Percentiles rank a stretch among this genome's conserved stretches.
These are phyloP conservation scores for Dothideomycetidae sp. DNA, from an alignment of 2,329 filamentous ascomycete genomes.

Conservation along the genomic window DNA sequence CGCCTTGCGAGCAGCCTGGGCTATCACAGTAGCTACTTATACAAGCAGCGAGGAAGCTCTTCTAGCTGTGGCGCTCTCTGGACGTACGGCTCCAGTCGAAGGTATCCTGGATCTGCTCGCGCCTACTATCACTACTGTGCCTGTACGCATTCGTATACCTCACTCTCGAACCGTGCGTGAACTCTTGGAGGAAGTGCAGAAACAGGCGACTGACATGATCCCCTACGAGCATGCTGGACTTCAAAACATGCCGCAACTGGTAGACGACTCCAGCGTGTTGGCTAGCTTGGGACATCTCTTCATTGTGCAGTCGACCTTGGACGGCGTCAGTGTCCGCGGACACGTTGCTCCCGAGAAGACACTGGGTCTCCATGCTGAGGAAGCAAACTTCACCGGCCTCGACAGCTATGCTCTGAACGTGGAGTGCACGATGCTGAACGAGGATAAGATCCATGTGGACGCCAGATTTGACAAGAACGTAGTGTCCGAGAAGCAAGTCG, in stretches of 20 bases:
- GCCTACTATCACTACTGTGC: slow-evolving; percentile 28
- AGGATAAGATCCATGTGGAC: slow-evolving; percentile 15
- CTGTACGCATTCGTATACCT: slow-evolving; percentile 28
- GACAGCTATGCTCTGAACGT: not conserved
- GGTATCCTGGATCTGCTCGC: slow-evolving; percentile 27
- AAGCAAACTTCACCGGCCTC: not conserved
- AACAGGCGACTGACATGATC: slow-evolving; percentile 18
- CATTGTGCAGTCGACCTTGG: not conserved
- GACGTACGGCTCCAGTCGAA: slow-evolving; percentile 22
- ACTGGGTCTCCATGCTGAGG: not conserved
- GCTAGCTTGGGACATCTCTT: slow-evolving; percentile 31
- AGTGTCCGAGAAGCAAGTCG: not conserved
- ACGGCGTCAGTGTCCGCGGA: slow-evolving; percentile 23
- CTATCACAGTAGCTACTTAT: slow-evolving; percentile 30
- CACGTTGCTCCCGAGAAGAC: slow-evolving; percentile 20
- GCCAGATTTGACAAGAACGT: not conserved
- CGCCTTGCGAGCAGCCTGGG: not conserved
- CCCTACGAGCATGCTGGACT: slow-evolving; percentile 28
- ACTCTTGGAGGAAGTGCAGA: slow-evolving; percentile 20
- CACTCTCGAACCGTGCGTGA: slow-evolving; percentile 17
- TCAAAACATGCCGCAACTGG: slow-evolving; percentile 30
- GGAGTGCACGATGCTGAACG: slow-evolving; percentile 17
- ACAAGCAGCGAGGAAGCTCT: slow-evolving; percentile 33
- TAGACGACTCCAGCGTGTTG: slow-evolving; percentile 26
- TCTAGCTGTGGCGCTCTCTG: slow-evolving; percentile 31